Base-by-base conservation (phyloP, 257 asterid species). In the Ehretia macrophylla region DNA sequence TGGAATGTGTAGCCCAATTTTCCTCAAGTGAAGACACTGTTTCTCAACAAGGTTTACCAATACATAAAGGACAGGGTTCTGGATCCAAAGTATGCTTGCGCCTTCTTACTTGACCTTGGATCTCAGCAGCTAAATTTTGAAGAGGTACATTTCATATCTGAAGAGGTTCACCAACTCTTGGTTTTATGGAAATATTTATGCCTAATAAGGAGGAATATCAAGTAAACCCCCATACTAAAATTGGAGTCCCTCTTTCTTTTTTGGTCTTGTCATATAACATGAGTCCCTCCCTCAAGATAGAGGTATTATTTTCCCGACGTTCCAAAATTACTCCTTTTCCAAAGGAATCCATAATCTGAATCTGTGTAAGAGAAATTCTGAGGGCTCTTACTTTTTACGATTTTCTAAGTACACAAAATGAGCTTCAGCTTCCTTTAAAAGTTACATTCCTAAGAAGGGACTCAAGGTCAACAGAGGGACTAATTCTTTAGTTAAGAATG, bases 81-180 rank as follows among this genome's bases (percentile, higher is more conserved):
- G 69, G 99, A 93, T 72, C 95, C 95, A 32, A 89, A 85, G 79
- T 93, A 85, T 63, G 80, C 96, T 42, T 89, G 94, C 76, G 96
- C 99, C 32, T 90, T 89, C 77, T 75, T 93, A 55, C 83, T 86
- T 76, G 90, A 77, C 75, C 45, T 83, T 68, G 73, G 78, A 55
- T 69, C 96, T 58, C 81, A 75, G 35, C 79, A 79, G 71, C 79
- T 76, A 38, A 81, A 85, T 68, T 59, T 70, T 67, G 94, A 85
- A 64, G 91, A 87, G 94, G 96, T 87, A 81, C 64, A 44, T 68
- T 40, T 63, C 39, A 40, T 55, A 62, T 48, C 63, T 52, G 61
- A 60, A 63, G 59, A 65, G 72, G 65, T 70, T 42, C 51, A 17
- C 42, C 12, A 12, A 32, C 8, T 64, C 54, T 32, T 44, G 19